Evolutionary conservation across 2,329 filamentous ascomycete genomes (phyloP).

Genomic region (Cladophialophora psammophila): DNA sequence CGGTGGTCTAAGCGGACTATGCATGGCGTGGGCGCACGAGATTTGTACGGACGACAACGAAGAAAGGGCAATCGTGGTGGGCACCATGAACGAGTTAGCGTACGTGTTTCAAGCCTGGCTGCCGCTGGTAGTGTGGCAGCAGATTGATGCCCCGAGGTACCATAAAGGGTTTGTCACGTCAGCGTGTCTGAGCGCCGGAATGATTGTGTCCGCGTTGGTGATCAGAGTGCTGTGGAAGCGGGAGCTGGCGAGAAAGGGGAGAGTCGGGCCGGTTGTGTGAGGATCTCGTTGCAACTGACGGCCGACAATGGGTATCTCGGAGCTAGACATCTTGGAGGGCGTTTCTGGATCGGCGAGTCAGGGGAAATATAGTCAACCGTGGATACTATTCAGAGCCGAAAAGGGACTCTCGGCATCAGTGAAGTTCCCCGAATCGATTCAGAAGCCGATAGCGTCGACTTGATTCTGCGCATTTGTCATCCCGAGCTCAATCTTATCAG

Average conservation of each 20-base stretch:
- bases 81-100: slow-evolving; percentile 72
- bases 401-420: not conserved
- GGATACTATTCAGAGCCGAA: not conserved
- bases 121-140: slow-evolving; percentile 65
- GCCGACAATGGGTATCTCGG: not conserved
- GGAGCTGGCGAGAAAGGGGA: slow-evolving; percentile 43
- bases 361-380: not conserved
- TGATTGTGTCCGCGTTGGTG: slow-evolving; percentile 50
- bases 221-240: slow-evolving; percentile 57
- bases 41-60: slow-evolving; percentile 53
- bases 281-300: not conserved
- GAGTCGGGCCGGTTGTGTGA: slow-evolving; percentile 17
- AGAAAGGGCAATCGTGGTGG: slow-evolving; percentile 65
- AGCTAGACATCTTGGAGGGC: not conserved
- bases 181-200: slow-evolving; percentile 45
- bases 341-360: not conserved
- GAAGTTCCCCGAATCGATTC: not conserved
- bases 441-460: not conserved
- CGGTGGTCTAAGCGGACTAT: slow-evolving; percentile 57
- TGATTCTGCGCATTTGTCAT: not conserved
- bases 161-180: slow-evolving; percentile 67
- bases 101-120: slow-evolving; percentile 75
- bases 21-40: slow-evolving; percentile 64
- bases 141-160: slow-evolving; percentile 67
- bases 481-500: not conserved